Base-by-base conservation (phyloP, 805 yeast genomes). In the Priceomyces haplophilus region DNA sequence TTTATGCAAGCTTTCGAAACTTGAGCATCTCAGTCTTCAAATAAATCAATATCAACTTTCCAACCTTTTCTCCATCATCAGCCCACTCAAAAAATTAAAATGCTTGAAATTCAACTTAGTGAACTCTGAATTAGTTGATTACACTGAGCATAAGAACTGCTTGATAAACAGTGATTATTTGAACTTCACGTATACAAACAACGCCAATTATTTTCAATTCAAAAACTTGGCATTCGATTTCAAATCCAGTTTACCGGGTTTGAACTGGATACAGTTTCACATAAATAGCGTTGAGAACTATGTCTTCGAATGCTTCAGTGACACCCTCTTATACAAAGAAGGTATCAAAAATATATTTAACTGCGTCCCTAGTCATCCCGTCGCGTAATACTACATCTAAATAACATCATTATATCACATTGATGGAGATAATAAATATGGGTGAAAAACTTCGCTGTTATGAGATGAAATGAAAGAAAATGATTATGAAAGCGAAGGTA, bases 101-200 rank as follows among this genome's bases (percentile, higher is more conserved):
- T 36, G 43, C 13, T 17, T 38, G 21, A 32, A 30, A 13, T 32
- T 49, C 2, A 32, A 44, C 21, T 33, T 49, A 11, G 37, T 32
- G 12, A 30, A 38, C 18, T 23, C 34, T 15, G n/a, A 32, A 12
- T 11, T 17, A 7, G 8, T 18, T 30, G 30, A 38, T 6, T 19
- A 29, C 21, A 20, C 15, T 13, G 21, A 37, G 3, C 24, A 12
- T 10, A 37, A 32, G 30, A 40, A 34, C 32, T 44, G 44, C 12
- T 37, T 48, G 18, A 42, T 48, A n/a, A 34, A 40, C 36, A 44
- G 33, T 29, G 43, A 42, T 23, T 43, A 37, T 30, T 46, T 46
- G 29, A 32, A 37, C 23, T 39, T 41, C 25, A 44, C 48, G n/a
- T 32, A 33, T 32, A 16, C 50, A 13, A 20, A 19, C 24, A 12